Base-by-base conservation (phyloP, 2,329 filamentous ascomycete genomes). In the Trichophyton schoenleinii region DNA sequence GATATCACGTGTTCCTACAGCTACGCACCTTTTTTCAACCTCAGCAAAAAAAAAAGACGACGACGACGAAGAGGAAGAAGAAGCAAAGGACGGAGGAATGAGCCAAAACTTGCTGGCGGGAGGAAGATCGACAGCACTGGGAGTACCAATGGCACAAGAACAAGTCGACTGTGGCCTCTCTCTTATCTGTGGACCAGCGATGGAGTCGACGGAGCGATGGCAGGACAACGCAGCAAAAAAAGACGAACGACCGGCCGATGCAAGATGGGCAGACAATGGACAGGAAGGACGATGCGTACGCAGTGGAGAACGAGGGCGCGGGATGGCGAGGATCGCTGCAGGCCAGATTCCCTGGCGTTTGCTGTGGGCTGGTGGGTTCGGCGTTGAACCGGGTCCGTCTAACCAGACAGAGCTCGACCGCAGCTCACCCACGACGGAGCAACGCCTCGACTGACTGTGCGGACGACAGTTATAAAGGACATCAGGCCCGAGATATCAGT, bases 201-300 rank as follows among this genome's bases (percentile, higher is more conserved):
- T 55, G 53, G 52, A 58, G 53, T 44, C 22, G 41, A 20, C 41
- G 42, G 48, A 52, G 49, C 34, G 58, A 58, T 53, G 57, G 46
- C 46, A 22, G 20, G 13, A 6, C 46, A 48, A 49, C 46, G 15
- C 13, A 49, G 44, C 44, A 38, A 38, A 28, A 38, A 28, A 31
- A 38, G 34, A 38, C 34, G 34, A 38, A 38, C 34, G 34, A 9
- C 34, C 34, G 34, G 34, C 34, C 34, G 34, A 38, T 38, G 34
- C 9, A 38, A 9, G 34, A 38, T 38, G 34, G 11, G 41, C 41
- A 44, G n/a, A 44, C 41, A n/a, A 44, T 44, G 41, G 34, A 38
- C 34, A 38, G 15, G 41, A n/a, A 44, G 15, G 41, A 44, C 41
- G n/a, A 44, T 44, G 41, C n/a, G 41, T 18, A 18, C 6, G 15